Conservation (phyloP, 2,329 filamentous ascomycete species). For the Beauveria asiatica region DNA sequence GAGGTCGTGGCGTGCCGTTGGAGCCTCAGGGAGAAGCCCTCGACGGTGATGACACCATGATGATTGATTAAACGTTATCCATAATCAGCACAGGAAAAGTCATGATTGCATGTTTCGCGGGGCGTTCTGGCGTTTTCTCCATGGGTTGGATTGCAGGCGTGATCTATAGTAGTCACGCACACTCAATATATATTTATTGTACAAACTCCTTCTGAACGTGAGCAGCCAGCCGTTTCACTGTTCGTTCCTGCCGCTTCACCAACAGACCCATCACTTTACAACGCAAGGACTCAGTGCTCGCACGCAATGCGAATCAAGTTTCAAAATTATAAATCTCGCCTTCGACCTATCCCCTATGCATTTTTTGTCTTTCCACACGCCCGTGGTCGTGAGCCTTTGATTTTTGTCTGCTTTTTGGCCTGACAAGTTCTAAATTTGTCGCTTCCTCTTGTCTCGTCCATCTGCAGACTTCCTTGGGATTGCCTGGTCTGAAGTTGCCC, state of each 20-base stretch:
- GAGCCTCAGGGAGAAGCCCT: slow-evolving; percentile 47
- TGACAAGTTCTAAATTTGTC: neutral
- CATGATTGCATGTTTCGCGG: slow-evolving; percentile 10
- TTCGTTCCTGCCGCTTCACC: neutral
- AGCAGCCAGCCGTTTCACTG: neutral
- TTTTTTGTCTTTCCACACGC: neutral
- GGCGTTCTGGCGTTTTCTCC: slow-evolving; percentile 13
- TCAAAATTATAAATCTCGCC: neutral
- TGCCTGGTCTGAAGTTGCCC: neutral
- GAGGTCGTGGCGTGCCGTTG: slow-evolving; percentile 66
- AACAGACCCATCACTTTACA: too few relatives aligned
- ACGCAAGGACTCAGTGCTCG: neutral
- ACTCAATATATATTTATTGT: slow-evolving; percentile 3
- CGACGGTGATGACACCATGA: slow-evolving; percentile 88
- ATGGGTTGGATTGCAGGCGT: neutral
- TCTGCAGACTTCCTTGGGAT: neutral
- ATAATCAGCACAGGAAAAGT: slow-evolving; percentile 4
- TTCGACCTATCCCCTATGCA: neutral
- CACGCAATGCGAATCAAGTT: neutral
- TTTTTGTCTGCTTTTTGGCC: neutral
- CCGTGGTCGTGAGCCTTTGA: neutral
- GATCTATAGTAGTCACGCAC: neutral
- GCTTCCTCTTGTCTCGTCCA: neutral
- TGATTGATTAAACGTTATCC: slow-evolving; percentile 44
- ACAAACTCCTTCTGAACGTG: neutral